Base-by-base conservation (phyloP, 83 land plant species). In the Isoetes engelmannii region DNA sequence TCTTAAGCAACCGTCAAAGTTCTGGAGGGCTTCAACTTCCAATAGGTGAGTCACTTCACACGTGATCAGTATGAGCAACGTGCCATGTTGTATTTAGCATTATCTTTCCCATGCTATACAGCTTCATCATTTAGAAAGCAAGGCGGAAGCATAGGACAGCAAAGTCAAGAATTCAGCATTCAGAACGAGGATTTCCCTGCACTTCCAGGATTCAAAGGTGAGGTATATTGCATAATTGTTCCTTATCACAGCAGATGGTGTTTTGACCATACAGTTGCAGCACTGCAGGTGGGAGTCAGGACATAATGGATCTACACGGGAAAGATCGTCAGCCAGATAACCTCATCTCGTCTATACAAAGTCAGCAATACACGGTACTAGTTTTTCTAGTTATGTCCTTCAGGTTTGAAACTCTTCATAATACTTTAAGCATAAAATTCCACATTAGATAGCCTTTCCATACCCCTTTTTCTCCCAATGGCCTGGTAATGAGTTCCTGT, bases 151-250 rank as follows among this genome's bases (percentile, higher is more conserved):
- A 63, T 76, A 44, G 70, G 65, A 5, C 70, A 73, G 50, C 79
- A 72, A 55, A 76, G 58, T 73, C 79, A 76, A 63, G 79, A 76
- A 19, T 76, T 76, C 61, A 76, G 79, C 55, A 76, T 76, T 21
- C 79, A 76, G 65, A 76, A 76, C 68, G 79, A 76, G 45, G 77
- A 76, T 45, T 76, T 76, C 68, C 79, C 79, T 19, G 79, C 79
- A 6, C 65, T 76, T 57, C 79, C 78, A 51, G 78, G 79, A n/a
- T 76, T 65, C 47, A 76, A 76, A 76, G 79, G 79, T 76, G 10
- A 19, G 53, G 66, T 68, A 17, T 45, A 0, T 65, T 18, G 10
- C 10, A 17, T 21, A n/a, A n/a, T 21, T 60, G 10, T 10, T 60
- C n/a, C 20, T 15, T 28, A 2, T n/a, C 37, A 28, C 37, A 28